A percentile compares a stretch with the other conserved stretches of the same genome.
phyloP scores from a whole-genome alignment of 176 grass and related monocot genomes.

The Oryza australiensis region DNA sequence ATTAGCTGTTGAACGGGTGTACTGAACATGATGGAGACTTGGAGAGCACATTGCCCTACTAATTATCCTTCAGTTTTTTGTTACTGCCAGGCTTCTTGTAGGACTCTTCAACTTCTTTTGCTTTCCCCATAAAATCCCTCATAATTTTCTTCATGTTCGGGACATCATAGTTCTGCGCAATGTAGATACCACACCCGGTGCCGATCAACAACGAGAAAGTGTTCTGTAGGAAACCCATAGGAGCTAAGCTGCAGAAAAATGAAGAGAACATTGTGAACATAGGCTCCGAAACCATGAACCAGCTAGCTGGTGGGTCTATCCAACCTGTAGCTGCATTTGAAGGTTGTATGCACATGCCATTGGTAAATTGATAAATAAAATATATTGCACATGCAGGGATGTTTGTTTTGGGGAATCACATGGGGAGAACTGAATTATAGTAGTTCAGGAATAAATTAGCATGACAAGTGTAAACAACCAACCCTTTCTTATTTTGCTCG shows the following conservation, averaged over 20 bases:
- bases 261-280: not conserved
- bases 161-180: slow-evolving; percentile 79
- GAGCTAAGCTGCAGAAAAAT: slow-evolving; percentile 25
- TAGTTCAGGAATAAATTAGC: not conserved
- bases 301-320: not conserved
- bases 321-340: not conserved
- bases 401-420: not conserved
- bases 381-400: not conserved
- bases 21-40: slow-evolving; percentile 3
- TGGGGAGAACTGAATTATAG: not conserved
- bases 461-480: not conserved
- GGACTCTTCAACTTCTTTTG: slow-evolving; percentile 51
- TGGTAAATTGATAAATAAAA: not conserved
- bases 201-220: slow-evolving; percentile 66
- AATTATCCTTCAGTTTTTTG: slow-evolving; percentile 35
- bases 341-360: not conserved
- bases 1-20: slow-evolving; percentile 22
- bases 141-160: slow-evolving; percentile 62
- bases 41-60: slow-evolving; percentile 18
- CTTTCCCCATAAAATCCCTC: slow-evolving; percentile 32
- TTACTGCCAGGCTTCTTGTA: slow-evolving; percentile 50
- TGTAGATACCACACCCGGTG: slow-evolving; percentile 64
- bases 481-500: not conserved
- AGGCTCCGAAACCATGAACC: not conserved
- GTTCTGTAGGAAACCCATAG: slow-evolving; percentile 64